Base-by-base conservation (phyloP, 495 filamentous ascomycete species). In the Aspergillus cavernicola region DNA sequence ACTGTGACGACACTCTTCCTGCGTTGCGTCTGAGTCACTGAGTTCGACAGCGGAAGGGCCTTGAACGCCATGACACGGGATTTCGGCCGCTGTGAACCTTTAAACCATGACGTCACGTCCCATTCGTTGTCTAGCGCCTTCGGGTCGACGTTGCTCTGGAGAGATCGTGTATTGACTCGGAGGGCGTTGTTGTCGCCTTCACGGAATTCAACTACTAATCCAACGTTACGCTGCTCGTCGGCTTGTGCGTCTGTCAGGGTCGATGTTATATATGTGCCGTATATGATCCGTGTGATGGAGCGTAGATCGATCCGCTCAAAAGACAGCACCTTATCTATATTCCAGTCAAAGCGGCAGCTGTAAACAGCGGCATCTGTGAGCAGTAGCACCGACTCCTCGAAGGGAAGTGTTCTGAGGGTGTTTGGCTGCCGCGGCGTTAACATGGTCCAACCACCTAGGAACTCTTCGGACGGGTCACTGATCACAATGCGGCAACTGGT, bases 321-420 rank as follows among this genome's bases (percentile, higher is more conserved):
- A 0, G 85, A 89, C 1, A 84, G 80, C 0, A 97, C 88, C 68
- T 96, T 97, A 72, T 96, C 92, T 4, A 89, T 81, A 54, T 86
- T 85, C 87, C 90, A 96, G 68, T 97, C 91, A 57, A 97, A 92
- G 15, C 87, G 80, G 62, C 91, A 95, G 41, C 85, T 82, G 61
- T 97, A 98, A 6, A 97, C 66, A 2, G 90, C 91, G 6, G 76
- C 73, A 48, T 95, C 85, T 5, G 92, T 98, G 7, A 98, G 75
- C 2, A 98, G 76, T 1, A 97, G 75, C 1, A 97, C 87, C 0
- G 81, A 83, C 62, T 98, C 93, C 56, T 90, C 87, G 46, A 97
- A 87, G 0, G 88, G 85, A 10, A 82, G 70, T 2, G 77, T 84
- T 7, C 80, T 77, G 6, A 87, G 68, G 1, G 81, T 85, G 41